phyloP scores from a whole-genome alignment of 495 filamentous ascomycete genomes.

The Penicillium chermesinum region DNA sequence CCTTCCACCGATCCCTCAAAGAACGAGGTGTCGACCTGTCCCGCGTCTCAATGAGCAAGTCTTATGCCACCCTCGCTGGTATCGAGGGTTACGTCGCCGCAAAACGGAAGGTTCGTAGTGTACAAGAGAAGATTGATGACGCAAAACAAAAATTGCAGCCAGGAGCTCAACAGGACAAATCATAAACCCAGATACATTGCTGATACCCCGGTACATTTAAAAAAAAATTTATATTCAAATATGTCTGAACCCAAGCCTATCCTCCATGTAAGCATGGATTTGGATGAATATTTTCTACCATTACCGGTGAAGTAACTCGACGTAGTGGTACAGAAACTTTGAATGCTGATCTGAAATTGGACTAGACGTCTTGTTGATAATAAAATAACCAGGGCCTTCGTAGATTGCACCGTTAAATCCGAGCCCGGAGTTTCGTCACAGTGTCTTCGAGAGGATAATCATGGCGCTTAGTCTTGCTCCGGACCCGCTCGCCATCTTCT shows the following conservation, averaged over 20 bases:
- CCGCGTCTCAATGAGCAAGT: conserved; percentile 68
- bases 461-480: conserved; percentile 20
- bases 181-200: not conserved
- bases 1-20: conserved; percentile 68
- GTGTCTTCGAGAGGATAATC: conserved; percentile 20
- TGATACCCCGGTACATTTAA: too few species aligned
- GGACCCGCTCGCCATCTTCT: conserved; percentile 21
- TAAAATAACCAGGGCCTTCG: not conserved
- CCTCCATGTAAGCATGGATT: too few species aligned
- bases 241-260: too few species aligned
- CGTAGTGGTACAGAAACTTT: too few species aligned
- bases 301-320: too few species aligned
- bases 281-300: too few species aligned
- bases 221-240: too few species aligned
- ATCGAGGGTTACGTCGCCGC: conserved; percentile 70
- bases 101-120: conserved; percentile 52
- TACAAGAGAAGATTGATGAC: conserved; percentile 30
- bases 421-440: conserved; percentile 13
- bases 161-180: not conserved
- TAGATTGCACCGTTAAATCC: conserved; percentile 9
- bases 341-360: too few species aligned
- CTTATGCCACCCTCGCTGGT: conserved; percentile 76
- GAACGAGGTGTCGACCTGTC: conserved; percentile 75
- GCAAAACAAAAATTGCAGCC: conserved; percentile 17
- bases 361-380: not conserved